Conservation (phyloP, 2,329 filamentous ascomycete genomes). For the Aspergillus vadensis region DNA sequence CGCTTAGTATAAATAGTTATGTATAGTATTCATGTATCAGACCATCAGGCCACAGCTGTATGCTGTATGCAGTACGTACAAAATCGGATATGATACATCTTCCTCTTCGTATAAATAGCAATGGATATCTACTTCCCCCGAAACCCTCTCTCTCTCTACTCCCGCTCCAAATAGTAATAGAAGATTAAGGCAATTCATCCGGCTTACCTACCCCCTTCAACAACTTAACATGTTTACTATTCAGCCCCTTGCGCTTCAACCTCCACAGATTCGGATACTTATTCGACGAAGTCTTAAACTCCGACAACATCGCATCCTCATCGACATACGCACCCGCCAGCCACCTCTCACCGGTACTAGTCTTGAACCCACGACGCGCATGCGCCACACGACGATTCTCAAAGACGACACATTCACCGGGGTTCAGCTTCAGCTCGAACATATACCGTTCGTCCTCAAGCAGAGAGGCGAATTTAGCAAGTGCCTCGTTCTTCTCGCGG, state of each 20-base stretch:
- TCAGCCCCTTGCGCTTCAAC: not conserved
- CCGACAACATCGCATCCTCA: conserved; percentile 60
- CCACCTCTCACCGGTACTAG: conserved; percentile 68
- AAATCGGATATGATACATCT: not conserved
- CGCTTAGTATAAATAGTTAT: no score
- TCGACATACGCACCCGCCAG: conserved; percentile 83
- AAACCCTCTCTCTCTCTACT: no score
- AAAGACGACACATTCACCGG: conserved; percentile 91
- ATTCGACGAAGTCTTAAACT: conserved; percentile 34
- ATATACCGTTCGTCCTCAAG: conserved; percentile 62
- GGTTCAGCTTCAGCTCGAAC: conserved; percentile 71
- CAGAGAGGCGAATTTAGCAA: conserved; percentile 29
- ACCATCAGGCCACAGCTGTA: not conserved
- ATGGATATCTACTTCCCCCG: not conserved
- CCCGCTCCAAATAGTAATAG: not conserved
- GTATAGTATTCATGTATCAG: no score
- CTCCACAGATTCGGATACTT: not conserved
- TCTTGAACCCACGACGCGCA: conserved; percentile 74
- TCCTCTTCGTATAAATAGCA: no score
- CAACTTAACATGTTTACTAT: not conserved
- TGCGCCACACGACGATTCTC: conserved; percentile 86
- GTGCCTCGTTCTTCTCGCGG: conserved; percentile 5
- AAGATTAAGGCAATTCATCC: not conserved
- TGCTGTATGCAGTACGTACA: not conserved
- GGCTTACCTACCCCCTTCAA: not conserved